Base-by-base conservation (phyloP, 164 flowering plant genomes). In the Platanus orientalis region DNA sequence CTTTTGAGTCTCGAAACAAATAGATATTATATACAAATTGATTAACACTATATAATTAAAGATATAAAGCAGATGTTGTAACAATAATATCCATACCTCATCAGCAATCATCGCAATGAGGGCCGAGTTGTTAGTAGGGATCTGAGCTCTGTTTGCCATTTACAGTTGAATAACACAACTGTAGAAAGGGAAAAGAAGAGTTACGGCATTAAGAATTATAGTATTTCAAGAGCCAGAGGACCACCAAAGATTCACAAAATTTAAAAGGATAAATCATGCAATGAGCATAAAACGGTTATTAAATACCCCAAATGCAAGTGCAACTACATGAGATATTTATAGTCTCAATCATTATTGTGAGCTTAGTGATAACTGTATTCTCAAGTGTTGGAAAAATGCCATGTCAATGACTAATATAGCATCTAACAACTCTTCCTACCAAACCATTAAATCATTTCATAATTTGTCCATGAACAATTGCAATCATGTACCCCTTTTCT, bases 51-150 rank as follows among this genome's bases (percentile, higher is more conserved):
- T 11, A 51, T 49, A 62, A 0, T 32, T 39, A 39, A 26, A 17
- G 21, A 19, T 9, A 10, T 29, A 20, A 29, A 60, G 54, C 26
- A 45, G 17, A 45, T 60, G 10, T 27, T 30, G 32, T 10, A 62
- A 26, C 53, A 23, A 49, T 6, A 39, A 34, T 13, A 36, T 69
- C n/a, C 52, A 23, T 77, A 89, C 96, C 90, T 90, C 96, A 70
- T 90, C 93, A 53, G 88, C 93, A 67, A 90, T 90, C 89, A 87
- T 86, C n/a, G 93, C 84, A 72, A 87, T 83, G 53, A 90, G 84
- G 6, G 93, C 87, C 0, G 96, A 85, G 71, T 65, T 90, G 4
- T 28, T 81, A 1, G 87, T 67, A 17, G 83, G 72, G 61, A 87
- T 77, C 62, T 62, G 86, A 64, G 80, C 63, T 74, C 75, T 82